These are phyloP conservation scores for Candolleomyces efflorescens DNA, from an alignment of 768 basidiomycete genomes.

Conservation along the genomic window DNA sequence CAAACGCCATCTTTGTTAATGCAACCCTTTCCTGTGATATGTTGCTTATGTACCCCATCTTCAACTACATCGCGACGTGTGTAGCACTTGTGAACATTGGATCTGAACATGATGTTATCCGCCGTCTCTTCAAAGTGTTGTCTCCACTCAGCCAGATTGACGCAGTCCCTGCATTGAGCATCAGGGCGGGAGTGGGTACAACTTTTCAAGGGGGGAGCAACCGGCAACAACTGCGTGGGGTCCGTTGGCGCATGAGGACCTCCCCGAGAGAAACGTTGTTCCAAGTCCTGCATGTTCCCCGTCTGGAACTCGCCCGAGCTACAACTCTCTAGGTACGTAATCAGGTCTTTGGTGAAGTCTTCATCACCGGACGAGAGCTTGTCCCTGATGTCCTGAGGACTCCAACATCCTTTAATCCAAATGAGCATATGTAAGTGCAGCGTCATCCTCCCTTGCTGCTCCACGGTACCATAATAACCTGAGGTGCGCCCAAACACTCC, in stretches of 20 bases:
- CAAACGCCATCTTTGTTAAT: neutral
- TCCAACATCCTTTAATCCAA: neutral
- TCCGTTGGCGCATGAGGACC: too few species aligned
- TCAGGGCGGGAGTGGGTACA: too few species aligned
- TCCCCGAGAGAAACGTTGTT: neutral
- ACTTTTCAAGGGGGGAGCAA: too few species aligned
- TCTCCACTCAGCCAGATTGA: neutral
- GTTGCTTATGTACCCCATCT: neutral
- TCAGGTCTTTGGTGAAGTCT: neutral
- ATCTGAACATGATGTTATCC: neutral
- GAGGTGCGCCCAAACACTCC: neutral
- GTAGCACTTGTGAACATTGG: neutral
- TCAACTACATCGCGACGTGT: neutral
- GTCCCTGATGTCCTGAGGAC: neutral
- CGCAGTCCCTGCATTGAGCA: neutral
- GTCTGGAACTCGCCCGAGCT: neutral
- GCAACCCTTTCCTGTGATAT: neutral
- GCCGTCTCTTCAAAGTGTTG: neutral
- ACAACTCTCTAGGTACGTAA: neutral
- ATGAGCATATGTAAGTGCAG: slow-evolving; percentile 10
- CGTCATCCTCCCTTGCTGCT: slow-evolving; percentile 13
- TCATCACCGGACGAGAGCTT: neutral
- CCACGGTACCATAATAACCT: slow-evolving; percentile 28
- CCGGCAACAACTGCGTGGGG: too few species aligned
- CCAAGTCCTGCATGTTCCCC: neutral